Conservation (phyloP, 331 rosid species). For the Malus hybrid region DNA sequence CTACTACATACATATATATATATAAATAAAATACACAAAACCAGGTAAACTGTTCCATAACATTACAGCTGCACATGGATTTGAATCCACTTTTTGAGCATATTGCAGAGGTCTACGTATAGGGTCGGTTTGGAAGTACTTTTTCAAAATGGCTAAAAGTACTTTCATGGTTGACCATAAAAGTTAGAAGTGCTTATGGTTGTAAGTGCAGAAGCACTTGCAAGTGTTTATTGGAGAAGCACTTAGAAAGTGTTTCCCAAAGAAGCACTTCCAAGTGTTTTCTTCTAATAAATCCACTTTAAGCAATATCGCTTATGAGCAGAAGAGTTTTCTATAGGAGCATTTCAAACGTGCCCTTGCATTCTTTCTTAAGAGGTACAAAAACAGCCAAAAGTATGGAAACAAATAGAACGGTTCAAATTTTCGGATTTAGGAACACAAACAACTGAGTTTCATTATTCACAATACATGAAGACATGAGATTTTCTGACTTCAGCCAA, state of each 20-base stretch:
- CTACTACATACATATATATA: background rate
- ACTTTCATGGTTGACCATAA: background rate
- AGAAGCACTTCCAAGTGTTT: background rate
- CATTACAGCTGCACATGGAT: slow-evolving; percentile 13
- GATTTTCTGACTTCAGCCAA: background rate
- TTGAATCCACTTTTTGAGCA: slow-evolving; percentile 1
- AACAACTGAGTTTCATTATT: background rate
- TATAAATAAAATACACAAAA: background rate
- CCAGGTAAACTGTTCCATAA: background rate
- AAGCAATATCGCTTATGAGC: background rate
- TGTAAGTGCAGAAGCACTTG: background rate
- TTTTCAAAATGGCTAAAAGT: too few relatives aligned
- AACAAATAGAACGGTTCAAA: background rate
- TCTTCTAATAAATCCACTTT: background rate
- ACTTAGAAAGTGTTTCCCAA: background rate
- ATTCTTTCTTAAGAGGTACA: background rate
- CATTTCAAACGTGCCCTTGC: background rate
- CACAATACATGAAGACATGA: background rate
- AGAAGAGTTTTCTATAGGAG: background rate
- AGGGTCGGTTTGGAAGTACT: too few relatives aligned
- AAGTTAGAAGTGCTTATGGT: background rate
- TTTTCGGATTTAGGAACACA: background rate
- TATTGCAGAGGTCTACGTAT: background rate
- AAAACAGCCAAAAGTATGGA: background rate
- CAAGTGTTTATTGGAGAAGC: too few relatives aligned